Conservation (phyloP, 2,329 filamentous ascomycete genomes). For the Claviceps quebecensis region DNA sequence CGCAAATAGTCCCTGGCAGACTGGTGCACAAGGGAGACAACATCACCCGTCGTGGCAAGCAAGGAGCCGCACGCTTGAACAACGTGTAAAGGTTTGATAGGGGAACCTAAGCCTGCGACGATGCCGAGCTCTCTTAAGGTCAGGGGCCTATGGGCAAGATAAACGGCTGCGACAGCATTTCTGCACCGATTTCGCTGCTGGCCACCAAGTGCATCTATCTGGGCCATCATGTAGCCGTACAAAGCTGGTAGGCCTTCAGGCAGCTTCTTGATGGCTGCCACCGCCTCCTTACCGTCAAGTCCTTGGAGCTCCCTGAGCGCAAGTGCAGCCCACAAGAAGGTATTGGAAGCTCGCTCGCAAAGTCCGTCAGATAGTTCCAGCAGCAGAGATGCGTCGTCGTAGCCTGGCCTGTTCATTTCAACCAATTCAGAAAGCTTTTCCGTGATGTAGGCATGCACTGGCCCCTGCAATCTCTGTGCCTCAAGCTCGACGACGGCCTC, state of each 20-base stretch:
- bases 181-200: slow-evolving; percentile 3
- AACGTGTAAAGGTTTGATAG: slow-evolving; percentile 10
- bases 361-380: slow-evolving; percentile 5
- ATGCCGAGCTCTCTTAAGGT: slow-evolving; percentile 17
- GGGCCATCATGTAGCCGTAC: slow-evolving; percentile 3
- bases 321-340: slow-evolving; percentile 10
- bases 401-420: neutral
- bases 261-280: slow-evolving; percentile 3
- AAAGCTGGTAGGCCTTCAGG: slow-evolving; percentile 4
- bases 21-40: slow-evolving; percentile 26
- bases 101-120: slow-evolving; percentile 11
- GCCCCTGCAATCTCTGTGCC: slow-evolving; percentile 16
- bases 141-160: slow-evolving; percentile 21
- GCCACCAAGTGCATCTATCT: slow-evolving; percentile 1
- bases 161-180: slow-evolving; percentile 8
- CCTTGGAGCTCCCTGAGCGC: slow-evolving; percentile 6
- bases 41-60: slow-evolving; percentile 17
- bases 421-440: slow-evolving; percentile 15
- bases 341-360: slow-evolving; percentile 7
- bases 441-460: slow-evolving; percentile 24
- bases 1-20: slow-evolving; percentile 28
- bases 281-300: slow-evolving; percentile 5
- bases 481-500: slow-evolving; percentile 24
- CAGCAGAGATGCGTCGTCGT: slow-evolving; percentile 1
- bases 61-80: slow-evolving; percentile 23